These are phyloP conservation scores for Alternaria consortialis DNA, from an alignment of 2,329 filamentous ascomycete genomes.

Conservation along the genomic window DNA sequence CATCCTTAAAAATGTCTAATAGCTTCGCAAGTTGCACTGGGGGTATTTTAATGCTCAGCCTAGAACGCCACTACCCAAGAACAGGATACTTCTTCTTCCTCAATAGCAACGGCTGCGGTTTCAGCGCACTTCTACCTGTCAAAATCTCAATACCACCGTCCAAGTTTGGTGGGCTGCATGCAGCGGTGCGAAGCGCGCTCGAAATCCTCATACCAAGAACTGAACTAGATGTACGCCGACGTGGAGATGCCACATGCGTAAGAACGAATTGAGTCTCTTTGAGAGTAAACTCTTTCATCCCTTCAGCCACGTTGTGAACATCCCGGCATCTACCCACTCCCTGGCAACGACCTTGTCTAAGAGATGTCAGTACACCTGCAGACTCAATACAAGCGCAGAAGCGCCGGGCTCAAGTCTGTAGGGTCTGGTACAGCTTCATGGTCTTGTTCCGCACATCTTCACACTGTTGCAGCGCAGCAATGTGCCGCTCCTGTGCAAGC, in stretches of 20 bases:
- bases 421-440: conserved; percentile 38
- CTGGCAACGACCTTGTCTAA: not conserved
- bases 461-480: conserved; percentile 59
- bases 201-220: conserved; percentile 4
- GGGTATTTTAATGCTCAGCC: conserved; percentile 7
- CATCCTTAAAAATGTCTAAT: not conserved
- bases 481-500: conserved; percentile 67
- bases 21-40: not conserved
- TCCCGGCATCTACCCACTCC: not conserved
- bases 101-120: conserved; percentile 1
- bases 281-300: not conserved
- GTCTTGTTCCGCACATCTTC: conserved; percentile 44
- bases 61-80: conserved; percentile 17
- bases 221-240: not conserved
- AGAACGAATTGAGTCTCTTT: not conserved
- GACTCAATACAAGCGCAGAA: not conserved
- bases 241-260: not conserved
- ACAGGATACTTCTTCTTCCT: conserved; percentile 16
- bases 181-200: not conserved
- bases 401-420: conserved; percentile 15
- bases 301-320: not conserved
- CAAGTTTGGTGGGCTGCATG: not conserved
- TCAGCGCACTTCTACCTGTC: not conserved
- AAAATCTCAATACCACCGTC: not conserved
- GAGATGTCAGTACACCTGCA: conserved; percentile 15